Conservation (phyloP, 495 filamentous ascomycete species). For the Penicillium paradoxum region DNA sequence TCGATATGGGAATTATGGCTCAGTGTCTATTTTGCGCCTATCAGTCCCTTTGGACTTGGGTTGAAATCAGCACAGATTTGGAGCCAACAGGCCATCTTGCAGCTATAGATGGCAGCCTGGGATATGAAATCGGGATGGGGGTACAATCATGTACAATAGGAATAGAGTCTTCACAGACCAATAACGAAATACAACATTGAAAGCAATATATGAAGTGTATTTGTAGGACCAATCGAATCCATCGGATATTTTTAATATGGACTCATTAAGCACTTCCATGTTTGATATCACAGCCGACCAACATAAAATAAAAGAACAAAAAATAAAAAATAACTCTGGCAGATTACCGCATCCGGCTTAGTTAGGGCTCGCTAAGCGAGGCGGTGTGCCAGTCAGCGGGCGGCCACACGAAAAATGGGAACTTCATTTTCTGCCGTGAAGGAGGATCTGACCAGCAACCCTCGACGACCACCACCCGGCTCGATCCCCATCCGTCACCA, state of each 20-base stretch:
- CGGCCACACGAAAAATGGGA: slow-evolving; percentile 46
- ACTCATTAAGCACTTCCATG: not conserved
- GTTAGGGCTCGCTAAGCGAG: slow-evolving; percentile 51
- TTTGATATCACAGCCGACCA: not conserved
- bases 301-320: not conserved
- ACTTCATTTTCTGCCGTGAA: slow-evolving; percentile 33
- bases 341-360: slow-evolving; percentile 22
- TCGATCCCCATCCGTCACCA: slow-evolving; percentile 63
- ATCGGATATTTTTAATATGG: not conserved
- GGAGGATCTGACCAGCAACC: slow-evolving; percentile 51
- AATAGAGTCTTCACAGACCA: slow-evolving; percentile 13
- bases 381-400: slow-evolving; percentile 33
- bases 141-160: slow-evolving; percentile 22
- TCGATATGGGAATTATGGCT: slow-evolving; percentile 6
- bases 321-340: slow-evolving; percentile 15
- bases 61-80: not conserved
- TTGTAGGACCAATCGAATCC: not conserved
- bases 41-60: not conserved
- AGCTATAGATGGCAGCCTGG: slow-evolving; percentile 4
- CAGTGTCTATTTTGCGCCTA: not conserved
- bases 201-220: not conserved
- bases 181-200: not conserved
- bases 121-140: slow-evolving; percentile 1
- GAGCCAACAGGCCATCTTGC: not conserved
- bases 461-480: slow-evolving; percentile 46